phyloP scores from a whole-genome alignment of 129 eudicot genomes.

The Centaurea solstitialis region DNA sequence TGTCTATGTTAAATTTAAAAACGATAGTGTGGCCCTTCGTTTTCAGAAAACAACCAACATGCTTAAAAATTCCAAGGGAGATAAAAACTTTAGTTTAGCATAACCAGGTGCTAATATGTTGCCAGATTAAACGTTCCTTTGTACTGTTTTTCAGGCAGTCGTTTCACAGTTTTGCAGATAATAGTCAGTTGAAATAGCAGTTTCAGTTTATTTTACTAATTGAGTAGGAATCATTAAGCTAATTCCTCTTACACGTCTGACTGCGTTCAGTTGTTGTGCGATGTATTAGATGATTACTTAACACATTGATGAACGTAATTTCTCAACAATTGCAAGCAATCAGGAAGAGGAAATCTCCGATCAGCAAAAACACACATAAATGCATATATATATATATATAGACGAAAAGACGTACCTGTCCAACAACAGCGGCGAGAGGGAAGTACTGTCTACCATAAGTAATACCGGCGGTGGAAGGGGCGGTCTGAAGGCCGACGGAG shows the following conservation, averaged over 20 bases:
- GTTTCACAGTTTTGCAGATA: not conserved
- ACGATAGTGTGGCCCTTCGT: not conserved
- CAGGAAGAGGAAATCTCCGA: not conserved
- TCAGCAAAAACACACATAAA: not conserved
- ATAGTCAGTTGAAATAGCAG: not conserved
- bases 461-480: not conserved
- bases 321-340: not conserved
- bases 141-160: not conserved
- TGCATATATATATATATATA: not conserved
- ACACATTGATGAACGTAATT: not conserved
- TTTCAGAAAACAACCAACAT: not conserved
- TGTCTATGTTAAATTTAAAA: not conserved
- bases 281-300: not conserved
- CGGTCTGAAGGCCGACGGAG: slow-evolving; percentile 16
- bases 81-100: not conserved
- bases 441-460: slow-evolving; percentile 75
- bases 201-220: not conserved
- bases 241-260: not conserved
- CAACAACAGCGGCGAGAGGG: slow-evolving; percentile 97
- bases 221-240: not conserved
- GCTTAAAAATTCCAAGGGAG: not conserved
- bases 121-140: not conserved
- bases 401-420: slow-evolving; percentile 53
- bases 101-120: not conserved
- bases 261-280: not conserved